Base-by-base conservation (phyloP, 805 yeast genomes). In the Wickerhamomyces silvicola region DNA sequence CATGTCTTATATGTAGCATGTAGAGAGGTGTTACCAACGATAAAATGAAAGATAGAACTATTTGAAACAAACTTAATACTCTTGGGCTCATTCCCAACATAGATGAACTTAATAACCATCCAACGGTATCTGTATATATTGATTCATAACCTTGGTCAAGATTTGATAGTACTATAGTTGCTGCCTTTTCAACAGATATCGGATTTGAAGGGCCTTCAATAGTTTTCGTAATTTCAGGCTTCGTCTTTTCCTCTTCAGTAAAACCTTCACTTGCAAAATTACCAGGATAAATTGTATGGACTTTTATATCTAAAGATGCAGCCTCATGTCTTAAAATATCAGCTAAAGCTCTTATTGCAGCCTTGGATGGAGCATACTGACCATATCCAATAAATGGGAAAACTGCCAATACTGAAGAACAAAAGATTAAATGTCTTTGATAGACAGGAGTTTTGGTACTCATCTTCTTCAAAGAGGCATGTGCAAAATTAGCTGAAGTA, bases 341-440 rank as follows among this genome's bases (percentile, higher is more conserved):
- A 0, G 87, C 78, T 10, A 92, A 60, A 0, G 94, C 64, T 47
- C 83, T 70, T 11, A 90, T 54, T 0, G 96, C 95, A 0, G 85
- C 80, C 54, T 92, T 92, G 43, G 78, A 57, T 1, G 99, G 98
- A 0, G 92, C 88, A 52, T 92, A 92, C 46, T 85, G 90, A 1
- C 78, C 70, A 54, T 92, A 92, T 0, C 99, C 99, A 27, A 86
- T 82, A 50, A 90, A 81, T 5, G 96, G 86, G 62, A 75, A 90
- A 43, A 81, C 75, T 3, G 94, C 87, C 8, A 81, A 75, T 4
- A 78, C 82, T 3, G 95, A 84, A 0, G 95, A 82, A 46, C 70
- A 79, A 38, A 66, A 71, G 16, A 76, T 74, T 43, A 76, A 68
- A 48, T 68, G 80, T 36, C 78, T 72, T 41, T 51, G 37, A 22